These are phyloP conservation scores for Lentinus brumalis DNA, from an alignment of 768 basidiomycete genomes.

Conservation along the genomic window DNA sequence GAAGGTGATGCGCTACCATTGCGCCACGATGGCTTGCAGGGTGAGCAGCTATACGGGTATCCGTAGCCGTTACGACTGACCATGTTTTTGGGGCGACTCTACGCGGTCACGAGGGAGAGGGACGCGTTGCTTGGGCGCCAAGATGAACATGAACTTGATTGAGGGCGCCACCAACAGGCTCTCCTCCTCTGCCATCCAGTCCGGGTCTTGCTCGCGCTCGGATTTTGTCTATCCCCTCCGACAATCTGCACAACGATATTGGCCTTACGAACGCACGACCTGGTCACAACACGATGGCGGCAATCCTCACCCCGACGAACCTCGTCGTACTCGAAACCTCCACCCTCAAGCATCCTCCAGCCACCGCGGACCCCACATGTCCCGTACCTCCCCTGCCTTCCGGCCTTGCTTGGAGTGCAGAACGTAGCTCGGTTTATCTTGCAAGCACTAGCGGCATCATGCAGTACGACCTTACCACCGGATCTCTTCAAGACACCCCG, in stretches of 20 bases:
- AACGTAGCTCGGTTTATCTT: constrained; percentile 58
- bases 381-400: constrained; percentile 28
- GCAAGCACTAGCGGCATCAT: constrained; percentile 46
- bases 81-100: background rate
- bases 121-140: background rate
- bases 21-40: constrained; percentile 33
- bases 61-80: too few relatives aligned
- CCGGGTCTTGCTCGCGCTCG: too few relatives aligned
- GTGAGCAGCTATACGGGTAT: too few relatives aligned
- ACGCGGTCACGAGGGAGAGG: constrained; percentile 13
- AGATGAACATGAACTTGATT: background rate
- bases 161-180: background rate
- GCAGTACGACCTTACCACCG: constrained; percentile 49
- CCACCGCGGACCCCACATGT: constrained; percentile 20
- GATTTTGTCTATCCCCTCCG: background rate
- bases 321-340: constrained; percentile 38
- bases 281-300: constrained; percentile 11
- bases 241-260: background rate
- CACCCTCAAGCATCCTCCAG: constrained; percentile 45
- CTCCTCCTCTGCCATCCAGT: too few relatives aligned
- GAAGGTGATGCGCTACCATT: constrained; percentile 39
- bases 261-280: background rate
- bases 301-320: constrained; percentile 4
- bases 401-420: constrained; percentile 56
- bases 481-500: constrained; percentile 41